Conservation (phyloP, 2,329 filamentous ascomycete genomes). For the Rutstroemia sp. region DNA sequence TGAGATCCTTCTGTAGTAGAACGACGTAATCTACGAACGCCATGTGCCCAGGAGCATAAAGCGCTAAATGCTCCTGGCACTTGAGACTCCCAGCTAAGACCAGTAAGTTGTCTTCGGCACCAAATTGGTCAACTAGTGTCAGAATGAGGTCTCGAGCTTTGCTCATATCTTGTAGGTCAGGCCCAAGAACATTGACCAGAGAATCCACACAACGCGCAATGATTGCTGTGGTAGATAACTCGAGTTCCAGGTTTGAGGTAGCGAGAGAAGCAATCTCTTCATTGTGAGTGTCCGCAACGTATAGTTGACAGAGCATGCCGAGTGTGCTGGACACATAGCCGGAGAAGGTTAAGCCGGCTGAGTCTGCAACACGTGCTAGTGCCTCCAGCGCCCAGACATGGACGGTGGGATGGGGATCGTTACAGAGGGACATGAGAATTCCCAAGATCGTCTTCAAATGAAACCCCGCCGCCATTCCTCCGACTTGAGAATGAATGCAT, state of each 20-base stretch:
- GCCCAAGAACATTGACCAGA: slow-evolving; percentile 92
- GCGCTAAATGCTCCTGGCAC: slow-evolving; percentile 82
- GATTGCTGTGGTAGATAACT: slow-evolving; percentile 72
- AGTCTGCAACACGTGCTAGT: slow-evolving; percentile 77
- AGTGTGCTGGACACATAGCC: slow-evolving; percentile 84
- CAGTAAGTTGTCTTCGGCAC: slow-evolving; percentile 61
- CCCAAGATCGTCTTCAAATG: slow-evolving; percentile 97
- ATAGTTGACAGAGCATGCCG: slow-evolving; percentile 89
- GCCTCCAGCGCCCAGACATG: slow-evolving; percentile 96
- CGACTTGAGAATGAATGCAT: slow-evolving; percentile 89
- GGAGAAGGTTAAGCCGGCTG: slow-evolving; percentile 86
- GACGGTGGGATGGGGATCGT: slow-evolving; percentile 88
- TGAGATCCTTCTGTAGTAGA: slow-evolving; percentile 69
- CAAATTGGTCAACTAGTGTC: slow-evolving; percentile 76
- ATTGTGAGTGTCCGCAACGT: slow-evolving; percentile 86
- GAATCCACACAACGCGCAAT: slow-evolving; percentile 87
- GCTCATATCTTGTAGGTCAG: slow-evolving; percentile 84
- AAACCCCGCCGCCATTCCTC: slow-evolving; percentile 93
- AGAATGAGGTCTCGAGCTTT: slow-evolving; percentile 92
- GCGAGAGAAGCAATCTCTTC: slow-evolving; percentile 71
- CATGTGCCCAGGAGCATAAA: slow-evolving; percentile 86
- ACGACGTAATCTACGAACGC: slow-evolving; percentile 79
- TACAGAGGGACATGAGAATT: slow-evolving; percentile 95
- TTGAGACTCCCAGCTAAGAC: slow-evolving; percentile 70
- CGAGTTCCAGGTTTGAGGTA: slow-evolving; percentile 85